Base-by-base conservation (phyloP, 2,329 filamentous ascomycete genomes). In the Trichoderma oligosporum region DNA sequence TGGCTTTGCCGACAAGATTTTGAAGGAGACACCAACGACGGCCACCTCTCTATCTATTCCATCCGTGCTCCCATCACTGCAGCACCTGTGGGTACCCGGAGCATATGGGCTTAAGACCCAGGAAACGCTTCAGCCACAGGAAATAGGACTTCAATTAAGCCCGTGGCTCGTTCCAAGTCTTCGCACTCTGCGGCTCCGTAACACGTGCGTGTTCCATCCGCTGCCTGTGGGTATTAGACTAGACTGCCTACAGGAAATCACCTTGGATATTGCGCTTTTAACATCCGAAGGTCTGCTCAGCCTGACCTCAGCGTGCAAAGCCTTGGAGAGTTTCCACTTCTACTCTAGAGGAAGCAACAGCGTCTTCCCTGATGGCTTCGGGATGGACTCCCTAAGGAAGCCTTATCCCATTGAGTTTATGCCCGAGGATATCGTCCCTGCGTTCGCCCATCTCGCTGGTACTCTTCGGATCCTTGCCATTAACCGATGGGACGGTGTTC, bases 401-500 rank as follows among this genome's bases (percentile, higher is more conserved):
- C 25, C 20, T 12, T 25, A 20, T 14, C 12, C 49, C 12, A 18
- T 9, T 3, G 53, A 56, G 20, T 56, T 56, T 22, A 18, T 24
- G 4, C 53, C 53, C 4, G 44, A 47, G 20, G 24, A 56, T 25
- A 56, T 56, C 11, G 35, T 56, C 12, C 53, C 53, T n/a, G 53
- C 53, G 6, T 56, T 56, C n/a, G 8, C 44, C 2, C 42, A 56
- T n/a, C 16, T 56, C 3, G 35, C 22, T 12, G 22, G 53, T 14
- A 56, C 53, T 18, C 53, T 56, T 18, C 29, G 41, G n/a, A 39
- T 2, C 22, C 44, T 56, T 22, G 44, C 44, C 2, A 56, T 56
- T 20, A 56, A 56, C 18, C 53, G 48, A n/a, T 52, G 48, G 48
- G 25, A 52, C 41, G 42, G 53, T 16, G 42, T 29, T 33, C 35